These are phyloP conservation scores for Beauveria brongniartii DNA, from an alignment of 2,329 filamentous ascomycete genomes.

Conservation along the genomic window DNA sequence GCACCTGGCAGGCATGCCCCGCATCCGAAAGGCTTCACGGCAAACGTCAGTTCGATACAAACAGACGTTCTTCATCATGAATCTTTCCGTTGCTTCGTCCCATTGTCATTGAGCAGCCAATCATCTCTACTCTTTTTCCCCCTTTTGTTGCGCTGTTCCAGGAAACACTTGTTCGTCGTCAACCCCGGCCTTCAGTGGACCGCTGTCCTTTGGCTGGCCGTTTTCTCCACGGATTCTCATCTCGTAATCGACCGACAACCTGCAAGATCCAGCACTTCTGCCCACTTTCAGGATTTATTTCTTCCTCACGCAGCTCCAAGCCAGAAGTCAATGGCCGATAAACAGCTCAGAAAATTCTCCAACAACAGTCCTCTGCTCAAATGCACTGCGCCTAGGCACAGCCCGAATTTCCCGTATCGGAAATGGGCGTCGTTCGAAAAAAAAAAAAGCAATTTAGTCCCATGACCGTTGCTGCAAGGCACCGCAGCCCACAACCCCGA, in stretches of 20 bases:
- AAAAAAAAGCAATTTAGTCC: not conserved
- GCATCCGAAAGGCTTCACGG: not conserved
- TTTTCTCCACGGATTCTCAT: constrained; percentile 2
- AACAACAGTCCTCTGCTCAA: not conserved
- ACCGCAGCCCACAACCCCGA: not conserved
- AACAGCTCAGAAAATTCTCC: not conserved
- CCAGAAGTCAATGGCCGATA: not conserved
- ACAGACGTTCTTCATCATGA: not conserved
- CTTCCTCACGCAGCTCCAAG: not conserved
- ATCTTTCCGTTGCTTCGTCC: not conserved
- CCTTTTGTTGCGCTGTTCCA: too few relatives aligned
- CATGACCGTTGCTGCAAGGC: constrained; percentile 8
- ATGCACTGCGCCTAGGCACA: not conserved
- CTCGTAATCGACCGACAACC: constrained; percentile 1
- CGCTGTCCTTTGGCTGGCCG: not conserved
- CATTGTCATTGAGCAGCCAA: not conserved
- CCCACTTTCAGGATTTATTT: not conserved
- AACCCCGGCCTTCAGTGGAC: not conserved
- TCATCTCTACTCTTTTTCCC: not conserved
- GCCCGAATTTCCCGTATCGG: not conserved
- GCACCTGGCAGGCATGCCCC: not conserved
- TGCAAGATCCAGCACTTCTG: not conserved
- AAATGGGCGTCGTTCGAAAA: not conserved
- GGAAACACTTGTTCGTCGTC: not conserved
- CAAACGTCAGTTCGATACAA: not conserved